A percentile compares a stretch with the other conserved stretches of the same genome.
These are phyloP conservation scores for Heterobasidion occidentale DNA, from an alignment of 1,284 basidiomycete genomes.

Conservation along the genomic window DNA sequence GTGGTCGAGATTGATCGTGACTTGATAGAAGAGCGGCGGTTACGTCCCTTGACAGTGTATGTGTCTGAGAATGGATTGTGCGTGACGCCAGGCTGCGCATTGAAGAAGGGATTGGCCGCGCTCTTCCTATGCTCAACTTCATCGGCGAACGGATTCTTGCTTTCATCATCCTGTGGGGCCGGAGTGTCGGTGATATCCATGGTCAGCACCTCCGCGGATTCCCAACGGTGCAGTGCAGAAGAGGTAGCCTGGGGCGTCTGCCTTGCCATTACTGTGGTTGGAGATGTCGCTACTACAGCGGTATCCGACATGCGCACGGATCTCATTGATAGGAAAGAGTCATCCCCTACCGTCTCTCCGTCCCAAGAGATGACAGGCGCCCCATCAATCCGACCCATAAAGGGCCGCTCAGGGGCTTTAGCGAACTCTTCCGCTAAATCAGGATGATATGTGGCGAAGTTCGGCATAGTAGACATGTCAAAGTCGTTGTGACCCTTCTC, in stretches of 20 bases:
- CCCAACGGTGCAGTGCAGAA: slow-evolving; percentile 51
- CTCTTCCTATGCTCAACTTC: slow-evolving; percentile 20
- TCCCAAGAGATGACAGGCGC: slow-evolving; percentile 44
- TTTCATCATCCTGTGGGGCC: slow-evolving; percentile 18
- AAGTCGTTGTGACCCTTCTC: slow-evolving; percentile 23
- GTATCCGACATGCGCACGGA: slow-evolving; percentile 41
- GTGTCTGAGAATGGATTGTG: slow-evolving; percentile 15
- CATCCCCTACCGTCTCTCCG: slow-evolving; percentile 36
- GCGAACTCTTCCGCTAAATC: slow-evolving; percentile 45
- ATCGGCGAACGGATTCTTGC: slow-evolving; percentile 35
- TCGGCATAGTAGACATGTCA: slow-evolving; percentile 26
- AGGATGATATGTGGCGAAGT: slow-evolving; percentile 42
- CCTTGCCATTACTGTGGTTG: slow-evolving; percentile 38
- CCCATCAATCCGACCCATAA: slow-evolving; percentile 27
- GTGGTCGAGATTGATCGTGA: slow-evolving; percentile 16
- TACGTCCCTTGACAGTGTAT: slow-evolving; percentile 14
- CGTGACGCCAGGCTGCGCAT: slow-evolving; percentile 25
- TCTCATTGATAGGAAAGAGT: slow-evolving; percentile 42
- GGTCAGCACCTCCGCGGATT: slow-evolving; percentile 61
- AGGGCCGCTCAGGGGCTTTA: slow-evolving; percentile 32
- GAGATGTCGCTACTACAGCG: slow-evolving; percentile 22
- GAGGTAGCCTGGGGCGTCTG: slow-evolving; percentile 48
- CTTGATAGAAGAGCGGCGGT: slow-evolving; percentile 9
- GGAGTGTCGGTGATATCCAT: slow-evolving; percentile 24
- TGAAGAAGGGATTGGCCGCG: slow-evolving; percentile 61